Percentiles rank a stretch among this genome's conserved stretches.
These are phyloP conservation scores for Ustilago bromivora DNA, from an alignment of 1,284 basidiomycete genomes.

Conservation along the genomic window DNA sequence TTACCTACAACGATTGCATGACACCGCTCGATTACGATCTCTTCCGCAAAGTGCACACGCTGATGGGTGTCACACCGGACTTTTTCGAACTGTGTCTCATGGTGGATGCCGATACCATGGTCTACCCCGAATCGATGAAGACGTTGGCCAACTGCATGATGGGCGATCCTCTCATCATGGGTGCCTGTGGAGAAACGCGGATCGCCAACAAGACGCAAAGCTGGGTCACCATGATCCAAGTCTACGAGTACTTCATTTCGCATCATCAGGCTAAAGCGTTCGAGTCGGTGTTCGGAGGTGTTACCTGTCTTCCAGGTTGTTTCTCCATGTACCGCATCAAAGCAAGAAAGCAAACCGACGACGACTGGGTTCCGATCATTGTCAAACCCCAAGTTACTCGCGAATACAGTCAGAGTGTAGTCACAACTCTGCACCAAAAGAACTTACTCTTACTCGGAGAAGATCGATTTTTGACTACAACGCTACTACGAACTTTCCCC, in stretches of 20 bases:
- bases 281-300: slow-evolving; percentile 98
- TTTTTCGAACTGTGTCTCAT: slow-evolving; percentile 97
- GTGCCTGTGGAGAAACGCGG: slow-evolving; percentile 96
- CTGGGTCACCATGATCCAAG: slow-evolving; percentile 98
- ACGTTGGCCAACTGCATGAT: slow-evolving; percentile 83
- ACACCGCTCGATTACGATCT: slow-evolving; percentile 96
- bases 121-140: slow-evolving; percentile 63
- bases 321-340: slow-evolving; percentile 99
- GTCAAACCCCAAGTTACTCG: slow-evolving; percentile 97
- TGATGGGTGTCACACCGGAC: slow-evolving; percentile 99
- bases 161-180: slow-evolving; percentile 98
- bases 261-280: slow-evolving; percentile 98
- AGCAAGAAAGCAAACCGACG: slow-evolving; percentile 81
- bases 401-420: slow-evolving; percentile 94
- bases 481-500: slow-evolving; percentile 87
- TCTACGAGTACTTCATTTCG: slow-evolving; percentile 99
- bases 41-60: slow-evolving; percentile 93
- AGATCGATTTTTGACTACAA: slow-evolving; percentile 88
- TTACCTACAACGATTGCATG: slow-evolving; percentile 99
- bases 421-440: slow-evolving; percentile 96
- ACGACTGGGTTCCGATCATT: slow-evolving; percentile 98
- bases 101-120: slow-evolving; percentile 92
- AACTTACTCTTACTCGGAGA: slow-evolving; percentile 95
- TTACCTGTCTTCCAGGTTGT: slow-evolving; percentile 97
- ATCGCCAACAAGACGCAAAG: slow-evolving; percentile 94